Evolutionary conservation across 2,329 filamentous ascomycete genomes (phyloP).

Genomic region (Alternaria ethzedia): DNA sequence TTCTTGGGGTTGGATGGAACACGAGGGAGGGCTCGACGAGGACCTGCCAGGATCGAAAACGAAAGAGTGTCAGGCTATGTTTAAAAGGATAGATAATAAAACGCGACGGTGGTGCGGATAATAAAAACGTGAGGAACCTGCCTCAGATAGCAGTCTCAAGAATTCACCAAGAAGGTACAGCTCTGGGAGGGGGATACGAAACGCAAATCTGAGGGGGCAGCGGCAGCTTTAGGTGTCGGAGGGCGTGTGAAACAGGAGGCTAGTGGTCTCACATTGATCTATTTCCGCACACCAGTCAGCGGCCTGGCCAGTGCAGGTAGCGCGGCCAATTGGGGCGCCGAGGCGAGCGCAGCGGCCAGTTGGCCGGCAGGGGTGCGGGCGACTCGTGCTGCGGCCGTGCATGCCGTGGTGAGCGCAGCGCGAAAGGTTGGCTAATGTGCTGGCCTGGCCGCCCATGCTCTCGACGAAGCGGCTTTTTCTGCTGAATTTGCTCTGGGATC

Average conservation of each 20-base stretch:
- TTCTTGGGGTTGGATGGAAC: constrained; percentile 25
- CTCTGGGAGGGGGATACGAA: constrained; percentile 44
- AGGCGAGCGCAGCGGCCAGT: constrained; percentile 13
- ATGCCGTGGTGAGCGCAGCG: constrained; percentile 16
- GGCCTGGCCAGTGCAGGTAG: constrained; percentile 30
- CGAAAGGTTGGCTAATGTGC: constrained; percentile 10
- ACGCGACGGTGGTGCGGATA: constrained; percentile 30
- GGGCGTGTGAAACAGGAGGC: constrained; percentile 49
- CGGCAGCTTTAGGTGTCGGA: constrained; percentile 50
- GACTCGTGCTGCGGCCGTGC: constrained; percentile 30
- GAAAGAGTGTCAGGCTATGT: constrained; percentile 47
- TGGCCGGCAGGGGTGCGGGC: constrained; percentile 18
- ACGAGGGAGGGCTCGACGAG: constrained; percentile 41
- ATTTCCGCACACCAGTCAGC: constrained; percentile 41
- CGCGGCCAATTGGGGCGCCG: constrained; percentile 29
- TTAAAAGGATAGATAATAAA: constrained; percentile 42
- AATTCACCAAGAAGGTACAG: constrained; percentile 43
- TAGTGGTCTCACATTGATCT: constrained; percentile 48
- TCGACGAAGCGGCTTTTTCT: neutral
- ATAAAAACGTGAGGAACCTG: constrained; percentile 37
- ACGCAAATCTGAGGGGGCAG: constrained; percentile 48
- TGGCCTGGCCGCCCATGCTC: constrained; percentile 4
- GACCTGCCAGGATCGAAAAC: constrained; percentile 48
- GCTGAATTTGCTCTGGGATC: neutral
- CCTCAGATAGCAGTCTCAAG: constrained; percentile 46